These are phyloP conservation scores for Dendrobium nobile DNA, from an alignment of 106 monocot species.

Conservation along the genomic window DNA sequence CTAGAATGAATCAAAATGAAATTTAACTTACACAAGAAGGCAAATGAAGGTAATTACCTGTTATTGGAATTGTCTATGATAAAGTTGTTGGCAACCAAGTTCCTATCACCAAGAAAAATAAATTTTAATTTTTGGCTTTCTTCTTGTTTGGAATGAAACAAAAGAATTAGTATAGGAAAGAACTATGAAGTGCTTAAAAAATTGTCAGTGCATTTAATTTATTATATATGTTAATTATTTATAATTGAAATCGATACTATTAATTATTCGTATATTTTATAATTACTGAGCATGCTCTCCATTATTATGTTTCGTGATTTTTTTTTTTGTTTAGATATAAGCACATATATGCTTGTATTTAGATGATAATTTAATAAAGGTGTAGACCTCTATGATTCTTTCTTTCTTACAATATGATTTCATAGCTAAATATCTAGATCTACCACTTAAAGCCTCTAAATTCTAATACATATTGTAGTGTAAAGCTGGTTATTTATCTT, in stretches of 20 bases:
- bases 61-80: conserved; percentile 50
- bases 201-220: no score
- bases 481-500: no score
- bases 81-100: conserved; percentile 95
- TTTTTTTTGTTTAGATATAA: no score
- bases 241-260: not conserved
- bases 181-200: not conserved
- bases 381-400: no score
- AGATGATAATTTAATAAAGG: no score
- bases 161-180: not conserved
- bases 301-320: no score
- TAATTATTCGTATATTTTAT: not conserved
- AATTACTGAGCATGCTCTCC: no score
- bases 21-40: not conserved
- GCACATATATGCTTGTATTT: no score
- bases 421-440: no score
- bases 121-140: not conserved
- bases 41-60: conserved; percentile 35
- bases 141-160: not conserved
- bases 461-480: no score
- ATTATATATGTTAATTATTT: not conserved
- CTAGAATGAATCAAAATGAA: not conserved
- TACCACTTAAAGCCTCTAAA: no score
- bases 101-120: conserved; percentile 7
- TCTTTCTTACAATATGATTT: no score